These are phyloP conservation scores for Acanthamoeba quina DNA, from an alignment of 208 protist species.

Conservation along the genomic window DNA sequence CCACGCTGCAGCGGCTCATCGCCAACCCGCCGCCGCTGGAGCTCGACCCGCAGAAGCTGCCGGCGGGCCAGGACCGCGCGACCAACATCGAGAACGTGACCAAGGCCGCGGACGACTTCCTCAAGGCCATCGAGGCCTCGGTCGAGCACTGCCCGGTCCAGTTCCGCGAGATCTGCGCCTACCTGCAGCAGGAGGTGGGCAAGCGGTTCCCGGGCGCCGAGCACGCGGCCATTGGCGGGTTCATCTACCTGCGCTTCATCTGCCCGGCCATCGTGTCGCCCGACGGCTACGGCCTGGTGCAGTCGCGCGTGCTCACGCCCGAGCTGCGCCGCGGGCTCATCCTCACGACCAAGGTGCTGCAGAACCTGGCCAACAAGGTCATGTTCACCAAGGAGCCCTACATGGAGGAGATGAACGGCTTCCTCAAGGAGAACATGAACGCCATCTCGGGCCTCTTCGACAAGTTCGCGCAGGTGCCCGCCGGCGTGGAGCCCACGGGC, in stretches of 20 bases:
- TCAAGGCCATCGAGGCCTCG: slow-evolving; percentile 71
- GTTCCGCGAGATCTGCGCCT: slow-evolving; percentile 73
- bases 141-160: slow-evolving; percentile 3
- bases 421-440: slow-evolving; percentile 79
- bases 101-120: slow-evolving; percentile 63
- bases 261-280: slow-evolving; percentile 83
- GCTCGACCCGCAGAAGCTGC: slow-evolving; percentile 70
- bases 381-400: slow-evolving; percentile 82
- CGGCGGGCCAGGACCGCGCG: background rate
- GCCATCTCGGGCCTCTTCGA: slow-evolving; percentile 76
- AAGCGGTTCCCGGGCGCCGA: slow-evolving; percentile 77
- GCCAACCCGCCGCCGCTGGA: slow-evolving; percentile 37
- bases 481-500: background rate
- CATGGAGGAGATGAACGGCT: slow-evolving; percentile 79
- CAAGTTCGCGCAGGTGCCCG: slow-evolving; percentile 22
- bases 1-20: slow-evolving; percentile 56
- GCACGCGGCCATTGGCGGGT: slow-evolving; percentile 77
- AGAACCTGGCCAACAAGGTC: background rate
- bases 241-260: slow-evolving; percentile 86
- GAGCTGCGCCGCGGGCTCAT: slow-evolving; percentile 77
- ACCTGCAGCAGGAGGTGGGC: slow-evolving; percentile 68
- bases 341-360: slow-evolving; percentile 82
- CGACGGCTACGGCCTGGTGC: slow-evolving; percentile 78
- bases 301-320: background rate
- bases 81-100: slow-evolving; percentile 70